Conservation (phyloP, 2,329 filamentous ascomycete genomes). For the Botrytis tulipae region DNA sequence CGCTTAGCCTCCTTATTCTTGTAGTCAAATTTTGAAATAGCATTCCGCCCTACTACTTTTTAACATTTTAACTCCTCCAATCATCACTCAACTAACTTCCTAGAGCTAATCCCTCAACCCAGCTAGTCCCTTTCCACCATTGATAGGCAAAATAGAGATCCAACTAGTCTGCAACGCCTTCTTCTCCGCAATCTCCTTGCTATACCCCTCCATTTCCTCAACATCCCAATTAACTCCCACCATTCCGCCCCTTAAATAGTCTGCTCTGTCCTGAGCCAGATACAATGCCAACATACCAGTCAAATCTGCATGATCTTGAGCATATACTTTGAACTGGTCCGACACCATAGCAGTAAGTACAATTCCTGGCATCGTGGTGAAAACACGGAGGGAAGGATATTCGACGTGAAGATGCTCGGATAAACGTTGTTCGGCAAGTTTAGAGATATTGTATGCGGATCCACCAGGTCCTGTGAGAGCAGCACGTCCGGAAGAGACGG, state of each 20-base stretch:
- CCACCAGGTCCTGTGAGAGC: not conserved
- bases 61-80: not conserved
- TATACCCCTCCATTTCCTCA: slow-evolving; percentile 37
- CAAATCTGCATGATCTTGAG: slow-evolving; percentile 37
- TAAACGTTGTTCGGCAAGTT: slow-evolving; percentile 6
- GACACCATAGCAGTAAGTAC: slow-evolving; percentile 45
- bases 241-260: slow-evolving; percentile 35
- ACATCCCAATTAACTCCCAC: slow-evolving; percentile 42
- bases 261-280: slow-evolving; percentile 35
- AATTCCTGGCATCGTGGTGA: slow-evolving; percentile 50
- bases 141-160: not conserved
- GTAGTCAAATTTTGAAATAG: not conserved
- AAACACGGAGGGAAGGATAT: slow-evolving; percentile 44
- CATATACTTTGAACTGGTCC: slow-evolving; percentile 36
- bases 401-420: slow-evolving; percentile 36
- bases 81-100: not conserved
- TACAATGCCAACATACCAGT: slow-evolving; percentile 39
- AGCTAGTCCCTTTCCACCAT: slow-evolving; percentile 1
- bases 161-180: slow-evolving; percentile 29
- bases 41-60: not conserved
- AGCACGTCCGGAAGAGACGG: not conserved
- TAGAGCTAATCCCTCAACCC: not conserved
- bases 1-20: not conserved
- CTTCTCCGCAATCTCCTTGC: slow-evolving; percentile 35
- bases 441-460: slow-evolving; percentile 8